phyloP scores from a whole-genome alignment of 352 stramenopile species.

The Pythium folliculosum region DNA sequence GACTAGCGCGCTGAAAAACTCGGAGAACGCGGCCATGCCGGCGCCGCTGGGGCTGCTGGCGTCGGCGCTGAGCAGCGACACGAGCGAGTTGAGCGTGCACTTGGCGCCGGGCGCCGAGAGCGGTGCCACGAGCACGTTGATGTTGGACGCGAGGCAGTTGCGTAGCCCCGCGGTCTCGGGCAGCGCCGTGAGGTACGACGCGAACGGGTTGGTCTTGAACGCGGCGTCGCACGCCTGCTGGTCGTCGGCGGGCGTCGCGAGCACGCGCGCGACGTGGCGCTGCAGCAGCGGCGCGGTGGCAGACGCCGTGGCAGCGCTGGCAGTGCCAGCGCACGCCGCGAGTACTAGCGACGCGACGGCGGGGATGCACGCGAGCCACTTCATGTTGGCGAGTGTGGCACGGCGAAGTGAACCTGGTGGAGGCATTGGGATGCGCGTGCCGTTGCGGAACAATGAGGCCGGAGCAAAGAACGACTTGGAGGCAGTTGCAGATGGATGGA shows the following conservation, averaged over 20 bases:
- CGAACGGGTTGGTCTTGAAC: slow-evolving; percentile 44
- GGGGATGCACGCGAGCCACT: slow-evolving; percentile 2
- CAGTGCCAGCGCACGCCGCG: neutral
- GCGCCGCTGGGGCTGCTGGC: slow-evolving; percentile 18
- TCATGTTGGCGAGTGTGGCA: neutral
- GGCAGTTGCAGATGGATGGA: neutral
- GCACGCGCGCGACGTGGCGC: slow-evolving; percentile 21
- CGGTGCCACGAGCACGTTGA: slow-evolving; percentile 39
- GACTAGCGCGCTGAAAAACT: slow-evolving; percentile 43
- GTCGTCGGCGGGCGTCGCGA: slow-evolving; percentile 29
- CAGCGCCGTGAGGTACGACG: slow-evolving; percentile 44
- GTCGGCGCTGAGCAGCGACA: slow-evolving; percentile 38
- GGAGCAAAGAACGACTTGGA: neutral
- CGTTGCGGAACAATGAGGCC: neutral
- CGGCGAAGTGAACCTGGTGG: neutral
- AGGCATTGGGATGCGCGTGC: no score
- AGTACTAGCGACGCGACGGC: neutral
- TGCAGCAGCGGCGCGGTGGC: slow-evolving; percentile 12
- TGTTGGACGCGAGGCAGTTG: slow-evolving; percentile 53
- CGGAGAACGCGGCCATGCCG: slow-evolving; percentile 42
- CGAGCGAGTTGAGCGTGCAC: slow-evolving; percentile 55
- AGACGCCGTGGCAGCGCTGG: slow-evolving; percentile 1
- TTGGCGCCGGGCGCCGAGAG: slow-evolving; percentile 40
- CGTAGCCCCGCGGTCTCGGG: slow-evolving; percentile 47
- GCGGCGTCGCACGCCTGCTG: slow-evolving; percentile 41